phyloP scores from a whole-genome alignment of 148 eudicot genomes.

The Rhododendron henanense region DNA sequence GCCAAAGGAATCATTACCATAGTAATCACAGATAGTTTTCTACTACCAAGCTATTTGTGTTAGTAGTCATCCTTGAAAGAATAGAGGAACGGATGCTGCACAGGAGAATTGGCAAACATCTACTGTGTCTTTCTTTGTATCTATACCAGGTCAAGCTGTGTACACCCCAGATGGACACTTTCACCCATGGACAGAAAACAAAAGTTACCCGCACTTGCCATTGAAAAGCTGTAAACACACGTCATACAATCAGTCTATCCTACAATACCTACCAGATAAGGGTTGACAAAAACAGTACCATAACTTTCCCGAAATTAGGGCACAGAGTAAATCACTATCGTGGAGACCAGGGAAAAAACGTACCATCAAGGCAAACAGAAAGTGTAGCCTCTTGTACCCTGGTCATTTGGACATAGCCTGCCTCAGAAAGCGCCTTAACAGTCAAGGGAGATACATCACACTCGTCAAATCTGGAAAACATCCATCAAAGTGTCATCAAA shows the following conservation, averaged over 20 bases:
- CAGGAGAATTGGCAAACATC: background rate
- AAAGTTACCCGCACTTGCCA: background rate
- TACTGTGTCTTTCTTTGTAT: background rate
- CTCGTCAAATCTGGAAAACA: conserved; percentile 75
- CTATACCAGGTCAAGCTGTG: background rate
- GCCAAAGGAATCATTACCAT: background rate
- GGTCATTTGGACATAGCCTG: conserved; percentile 88
- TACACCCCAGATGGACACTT: background rate
- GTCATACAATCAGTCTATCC: background rate
- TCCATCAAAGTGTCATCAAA: conserved; percentile 12
- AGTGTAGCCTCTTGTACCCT: conserved; percentile 82
- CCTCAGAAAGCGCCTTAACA: conserved; percentile 65
- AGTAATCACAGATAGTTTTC: background rate
- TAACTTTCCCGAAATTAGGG: background rate
- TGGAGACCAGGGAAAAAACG: conserved; percentile 1
- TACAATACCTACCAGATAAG: background rate
- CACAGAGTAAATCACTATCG: background rate
- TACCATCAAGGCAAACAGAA: conserved; percentile 73
- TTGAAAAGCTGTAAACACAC: background rate
- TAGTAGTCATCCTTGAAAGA: background rate
- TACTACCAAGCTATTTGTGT: too few species aligned
- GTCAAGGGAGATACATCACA: conserved; percentile 71
- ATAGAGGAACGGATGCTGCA: background rate
- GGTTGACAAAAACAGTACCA: background rate
- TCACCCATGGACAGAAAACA: background rate